These are phyloP conservation scores for Cercospora sesami DNA, from an alignment of 2,329 filamentous ascomycete species.

Conservation along the genomic window DNA sequence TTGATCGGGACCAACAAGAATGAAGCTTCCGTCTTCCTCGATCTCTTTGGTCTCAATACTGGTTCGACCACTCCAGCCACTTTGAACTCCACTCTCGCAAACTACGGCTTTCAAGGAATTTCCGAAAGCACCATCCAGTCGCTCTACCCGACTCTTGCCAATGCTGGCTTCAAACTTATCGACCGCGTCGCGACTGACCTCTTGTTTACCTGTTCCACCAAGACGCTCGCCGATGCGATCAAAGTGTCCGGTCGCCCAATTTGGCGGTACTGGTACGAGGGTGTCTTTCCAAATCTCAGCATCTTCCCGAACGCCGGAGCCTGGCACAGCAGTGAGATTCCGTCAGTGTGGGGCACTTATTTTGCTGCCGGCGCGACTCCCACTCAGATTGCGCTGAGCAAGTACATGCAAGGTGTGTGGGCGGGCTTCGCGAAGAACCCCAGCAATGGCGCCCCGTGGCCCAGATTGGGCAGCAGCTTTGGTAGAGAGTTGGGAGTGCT, in stretches of 20 bases:
- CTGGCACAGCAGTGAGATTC: constrained; percentile 41
- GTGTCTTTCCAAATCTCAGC: constrained; percentile 33
- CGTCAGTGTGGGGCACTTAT: constrained; percentile 29
- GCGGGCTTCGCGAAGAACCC: constrained; percentile 28
- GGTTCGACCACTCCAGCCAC: constrained; percentile 11
- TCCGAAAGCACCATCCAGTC: background rate
- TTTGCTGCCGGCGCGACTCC: constrained; percentile 24
- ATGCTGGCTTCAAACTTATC: background rate
- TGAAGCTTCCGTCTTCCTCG: constrained; percentile 31
- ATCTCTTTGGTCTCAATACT: constrained; percentile 25
- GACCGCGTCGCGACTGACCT: constrained; percentile 18
- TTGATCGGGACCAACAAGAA: constrained; percentile 33
- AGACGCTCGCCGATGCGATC: constrained; percentile 22
- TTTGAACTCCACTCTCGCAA: constrained; percentile 21
- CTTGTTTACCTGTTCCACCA: constrained; percentile 34
- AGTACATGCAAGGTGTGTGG: constrained; percentile 28
- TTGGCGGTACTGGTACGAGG: constrained; percentile 36
- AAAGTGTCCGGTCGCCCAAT: constrained; percentile 23
- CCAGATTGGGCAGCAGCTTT: constrained; percentile 27
- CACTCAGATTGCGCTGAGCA: constrained; percentile 24
- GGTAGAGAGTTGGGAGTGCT: constrained; percentile 20
- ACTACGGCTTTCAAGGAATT: constrained; percentile 17
- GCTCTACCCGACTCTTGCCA: constrained; percentile 1
- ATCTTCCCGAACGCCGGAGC: constrained; percentile 31
- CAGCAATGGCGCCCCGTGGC: constrained; percentile 29